phyloP scores from a whole-genome alignment of 805 yeast genomes.

The Komagataella kurtzmanii region DNA sequence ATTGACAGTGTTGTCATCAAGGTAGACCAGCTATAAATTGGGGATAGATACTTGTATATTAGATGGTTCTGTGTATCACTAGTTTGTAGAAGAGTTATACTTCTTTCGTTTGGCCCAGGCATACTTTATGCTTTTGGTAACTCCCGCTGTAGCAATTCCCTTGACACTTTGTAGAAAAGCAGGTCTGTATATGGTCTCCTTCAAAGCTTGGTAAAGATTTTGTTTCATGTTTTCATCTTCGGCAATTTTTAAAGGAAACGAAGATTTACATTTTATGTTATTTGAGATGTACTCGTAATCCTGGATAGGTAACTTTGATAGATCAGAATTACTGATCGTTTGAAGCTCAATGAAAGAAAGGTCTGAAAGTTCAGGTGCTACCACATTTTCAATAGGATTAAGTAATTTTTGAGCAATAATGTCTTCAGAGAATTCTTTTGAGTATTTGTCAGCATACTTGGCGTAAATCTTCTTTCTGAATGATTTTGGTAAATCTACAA shows the following conservation, averaged over 20 bases:
- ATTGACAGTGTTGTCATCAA: constrained; percentile 1
- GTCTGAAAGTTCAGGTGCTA: constrained; percentile 4
- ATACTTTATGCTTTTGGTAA: constrained; percentile 54
- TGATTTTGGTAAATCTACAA: constrained; percentile 34
- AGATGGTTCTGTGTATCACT: neutral
- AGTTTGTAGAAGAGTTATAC: constrained; percentile 6
- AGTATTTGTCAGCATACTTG: constrained; percentile 9
- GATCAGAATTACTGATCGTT: constrained; percentile 6
- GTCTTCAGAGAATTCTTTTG: constrained; percentile 15
- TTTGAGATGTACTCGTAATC: constrained; percentile 21
- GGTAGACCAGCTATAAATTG: neutral
- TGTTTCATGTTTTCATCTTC: constrained; percentile 22
- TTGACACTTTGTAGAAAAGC: constrained; percentile 66
- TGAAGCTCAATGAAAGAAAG: constrained; percentile 15
- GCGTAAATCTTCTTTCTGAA: constrained; percentile 29
- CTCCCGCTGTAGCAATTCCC: constrained; percentile 83
- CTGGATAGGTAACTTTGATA: constrained; percentile 12
- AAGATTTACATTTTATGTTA: constrained; percentile 9
- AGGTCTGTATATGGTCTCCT: constrained; percentile 49
- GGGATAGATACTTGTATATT: neutral
- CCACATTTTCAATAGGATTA: neutral
- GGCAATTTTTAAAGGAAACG: constrained; percentile 28
- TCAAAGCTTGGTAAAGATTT: constrained; percentile 26
- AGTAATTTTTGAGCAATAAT: constrained; percentile 14
- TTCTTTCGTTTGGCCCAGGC: constrained; percentile 57